Base-by-base conservation (phyloP, 768 basidiomycete genomes). In the Amanita brunnescens region DNA sequence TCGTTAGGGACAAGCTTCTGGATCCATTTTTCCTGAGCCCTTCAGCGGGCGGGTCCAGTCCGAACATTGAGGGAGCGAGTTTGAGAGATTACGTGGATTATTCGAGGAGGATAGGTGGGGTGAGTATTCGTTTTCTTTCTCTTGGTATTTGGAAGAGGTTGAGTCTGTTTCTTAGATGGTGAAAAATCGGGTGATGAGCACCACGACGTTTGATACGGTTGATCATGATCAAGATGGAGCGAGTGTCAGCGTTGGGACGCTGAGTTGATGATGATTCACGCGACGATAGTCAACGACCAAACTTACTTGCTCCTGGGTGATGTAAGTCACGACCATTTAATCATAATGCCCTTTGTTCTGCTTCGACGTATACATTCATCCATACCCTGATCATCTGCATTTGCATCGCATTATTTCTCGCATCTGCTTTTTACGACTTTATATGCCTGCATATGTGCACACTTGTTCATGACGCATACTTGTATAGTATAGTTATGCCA, bases 51-150 rank as follows among this genome's bases (percentile, higher is more conserved):
- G 21, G 46, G 13, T 47, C 46, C 5, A 48, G 47, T 37, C 35
- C 24, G 21, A 48, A 48, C n/a, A 24, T 48, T 1, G 2, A 72
- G 66, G 56, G 53, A 58, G 23, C 63, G 32, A 72, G 70, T 60
- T 58, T 72, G 43, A 61, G 69, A 39, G 70, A 72, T 55, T 54
- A 72, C 53, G 66, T 70, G 40, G 70, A 72, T 49, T 72, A 72
- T 54, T 66, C 69, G 26, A 59, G 70, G 42, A 67, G 69, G 14
- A 69, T 71, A 29, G 62, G 59, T 38, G 66, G 64, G 48, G 65
- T 69, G 50, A 18, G 66, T 57, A 2, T 0, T 3, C 21, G 1
- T 16, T 26, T 38, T 8, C 6, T 23, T n/a, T 23, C 23, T 49
- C 21, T 35, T 6, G 16, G 38, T 37, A 12, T 39, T 13, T 14